These are phyloP conservation scores for Chaetomium olivaceum DNA, from an alignment of 2,329 filamentous ascomycete genomes.

Conservation along the genomic window DNA sequence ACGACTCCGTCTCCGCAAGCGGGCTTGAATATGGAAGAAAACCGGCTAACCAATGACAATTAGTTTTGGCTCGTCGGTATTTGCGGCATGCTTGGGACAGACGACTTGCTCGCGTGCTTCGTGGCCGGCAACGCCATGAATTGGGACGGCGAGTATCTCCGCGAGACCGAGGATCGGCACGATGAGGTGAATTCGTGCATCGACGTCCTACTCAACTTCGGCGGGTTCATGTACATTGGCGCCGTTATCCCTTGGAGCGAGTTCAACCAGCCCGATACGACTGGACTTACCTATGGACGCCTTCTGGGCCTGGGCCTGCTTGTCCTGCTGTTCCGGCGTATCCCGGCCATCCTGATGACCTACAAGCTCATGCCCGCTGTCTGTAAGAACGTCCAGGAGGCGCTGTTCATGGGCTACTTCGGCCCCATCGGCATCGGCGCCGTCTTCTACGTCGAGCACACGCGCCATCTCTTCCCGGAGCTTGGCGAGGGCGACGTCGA, in stretches of 20 bases:
- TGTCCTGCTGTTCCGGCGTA: constrained; percentile 56
- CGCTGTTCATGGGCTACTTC: constrained; percentile 66
- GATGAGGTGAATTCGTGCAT: constrained; percentile 62
- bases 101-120: constrained; percentile 63
- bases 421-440: constrained; percentile 77
- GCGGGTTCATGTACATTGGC: constrained; percentile 61
- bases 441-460: constrained; percentile 67
- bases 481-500: constrained; percentile 39
- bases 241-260: constrained; percentile 56
- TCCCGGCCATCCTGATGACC: constrained; percentile 54
- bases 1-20: neutral
- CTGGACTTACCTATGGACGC: constrained; percentile 53
- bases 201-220: constrained; percentile 61
- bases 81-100: constrained; percentile 57
- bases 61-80: constrained; percentile 58
- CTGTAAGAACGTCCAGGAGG: constrained; percentile 56
- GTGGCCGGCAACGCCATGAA: constrained; percentile 60
- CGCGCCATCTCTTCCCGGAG: constrained; percentile 44
- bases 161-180: constrained; percentile 55
- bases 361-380: constrained; percentile 58
- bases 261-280: constrained; percentile 53
- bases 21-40: too few relatives aligned
- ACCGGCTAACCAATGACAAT: too few relatives aligned
- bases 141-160: constrained; percentile 62
- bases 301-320: constrained; percentile 55